Percentiles rank a stretch among this genome's conserved stretches.
Evolutionary conservation across 192 early-diverging fungal species (phyloP).

Genomic region (Coemansia sp.): DNA sequence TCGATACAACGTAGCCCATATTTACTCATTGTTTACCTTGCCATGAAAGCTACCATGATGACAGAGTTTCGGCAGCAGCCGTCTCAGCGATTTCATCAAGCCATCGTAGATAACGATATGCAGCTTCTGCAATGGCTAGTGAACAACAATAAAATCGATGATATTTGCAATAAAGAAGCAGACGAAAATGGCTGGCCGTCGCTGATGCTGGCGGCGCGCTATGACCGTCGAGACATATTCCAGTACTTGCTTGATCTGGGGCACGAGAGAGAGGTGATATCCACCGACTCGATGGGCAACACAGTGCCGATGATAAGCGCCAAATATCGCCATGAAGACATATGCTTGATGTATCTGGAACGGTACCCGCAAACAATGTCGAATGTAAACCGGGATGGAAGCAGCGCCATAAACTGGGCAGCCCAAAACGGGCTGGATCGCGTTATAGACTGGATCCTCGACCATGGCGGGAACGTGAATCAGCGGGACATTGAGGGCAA

Average conservation of each 20-base stretch:
- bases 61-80: conserved; percentile 34
- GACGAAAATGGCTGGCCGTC: conserved; percentile 45
- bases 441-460: conserved; percentile 41
- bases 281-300: conserved; percentile 38
- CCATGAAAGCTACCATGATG: conserved; percentile 18
- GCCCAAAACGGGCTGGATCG: conserved; percentile 46
- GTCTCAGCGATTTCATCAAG: conserved; percentile 38
- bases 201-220: conserved; percentile 49
- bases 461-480: conserved; percentile 47
- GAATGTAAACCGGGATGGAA: conserved; percentile 39
- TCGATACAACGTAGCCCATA: no score
- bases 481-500: conserved; percentile 51
- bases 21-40: no score
- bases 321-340: conserved; percentile 41
- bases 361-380: conserved; percentile 48
- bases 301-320: conserved; percentile 49
- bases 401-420: conserved; percentile 44
- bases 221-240: conserved; percentile 32
- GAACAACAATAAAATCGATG: conserved; percentile 30
- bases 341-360: conserved; percentile 35
- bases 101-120: conserved; percentile 41
- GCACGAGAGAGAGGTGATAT: conserved; percentile 37
- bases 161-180: conserved; percentile 34
- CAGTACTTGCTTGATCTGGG: conserved; percentile 37
- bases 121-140: conserved; percentile 41